These are phyloP conservation scores for Termitomyces sp. DNA, from an alignment of 768 basidiomycete genomes.

Conservation along the genomic window DNA sequence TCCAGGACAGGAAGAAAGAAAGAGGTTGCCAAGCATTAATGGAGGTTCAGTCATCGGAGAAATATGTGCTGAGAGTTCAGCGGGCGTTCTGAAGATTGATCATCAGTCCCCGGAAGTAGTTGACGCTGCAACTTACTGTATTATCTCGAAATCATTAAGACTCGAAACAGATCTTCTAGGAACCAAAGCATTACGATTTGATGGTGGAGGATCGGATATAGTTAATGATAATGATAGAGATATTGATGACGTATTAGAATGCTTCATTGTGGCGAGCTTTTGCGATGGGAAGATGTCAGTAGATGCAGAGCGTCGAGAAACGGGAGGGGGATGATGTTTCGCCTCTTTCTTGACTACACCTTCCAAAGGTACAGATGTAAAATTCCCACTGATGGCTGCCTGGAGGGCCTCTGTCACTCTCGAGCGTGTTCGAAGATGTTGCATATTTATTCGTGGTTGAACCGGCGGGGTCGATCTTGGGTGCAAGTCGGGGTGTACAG, in stretches of 20 bases:
- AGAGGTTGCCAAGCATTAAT: conserved; percentile 74
- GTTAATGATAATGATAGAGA: conserved; percentile 17
- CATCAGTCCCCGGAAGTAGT: not conserved
- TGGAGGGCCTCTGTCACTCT: conserved; percentile 33
- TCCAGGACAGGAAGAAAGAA: conserved; percentile 90
- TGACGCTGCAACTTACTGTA: conserved; percentile 4
- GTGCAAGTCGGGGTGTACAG: conserved; percentile 5
- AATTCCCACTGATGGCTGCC: conserved; percentile 36
- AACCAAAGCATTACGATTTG: not conserved
- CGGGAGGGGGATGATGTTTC: not conserved
- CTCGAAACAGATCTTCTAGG: not conserved
- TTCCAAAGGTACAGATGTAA: conserved; percentile 16
- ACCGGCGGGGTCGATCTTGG: conserved; percentile 7
- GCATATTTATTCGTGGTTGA: conserved; percentile 15
- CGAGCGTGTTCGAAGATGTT: conserved; percentile 23
- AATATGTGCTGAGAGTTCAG: conserved; percentile 2
- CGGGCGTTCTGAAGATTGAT: not conserved
- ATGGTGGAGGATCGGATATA: conserved; percentile 10
- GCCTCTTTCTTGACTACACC: not conserved
- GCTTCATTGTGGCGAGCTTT: conserved; percentile 1
- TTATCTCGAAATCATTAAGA: not conserved
- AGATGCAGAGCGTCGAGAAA: conserved; percentile 9
- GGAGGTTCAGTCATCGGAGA: conserved; percentile 8
- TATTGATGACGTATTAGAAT: conserved; percentile 16
- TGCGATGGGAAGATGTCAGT: conserved; percentile 9